Evolutionary conservation across 2,329 filamentous ascomycete species (phyloP).

Genomic region (Alternaria incomplexa): DNA sequence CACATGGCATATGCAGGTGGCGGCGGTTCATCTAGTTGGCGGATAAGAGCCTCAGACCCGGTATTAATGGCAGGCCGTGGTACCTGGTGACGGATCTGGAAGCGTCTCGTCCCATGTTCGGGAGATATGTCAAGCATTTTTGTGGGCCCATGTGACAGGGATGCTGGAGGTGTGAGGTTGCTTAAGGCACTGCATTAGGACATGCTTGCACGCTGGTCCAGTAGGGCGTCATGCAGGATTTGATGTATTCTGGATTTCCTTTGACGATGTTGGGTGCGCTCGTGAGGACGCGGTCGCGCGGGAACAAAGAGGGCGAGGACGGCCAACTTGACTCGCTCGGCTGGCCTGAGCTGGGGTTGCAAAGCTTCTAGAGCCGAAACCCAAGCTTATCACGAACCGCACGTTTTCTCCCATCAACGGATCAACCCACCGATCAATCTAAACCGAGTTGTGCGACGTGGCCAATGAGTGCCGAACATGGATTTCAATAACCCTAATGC

Average conservation of each 20-base stretch:
- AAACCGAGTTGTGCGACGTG: conserved; percentile 47
- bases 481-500: conserved; percentile 49
- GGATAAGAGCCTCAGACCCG: neutral
- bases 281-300: neutral
- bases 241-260: neutral
- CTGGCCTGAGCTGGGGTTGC: conserved; percentile 8
- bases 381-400: conserved; percentile 41
- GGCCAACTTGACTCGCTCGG: conserved; percentile 15
- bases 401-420: conserved; percentile 32
- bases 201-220: conserved; percentile 11
- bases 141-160: conserved; percentile 22
- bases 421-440: conserved; percentile 44
- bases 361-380: conserved; percentile 9
- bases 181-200: conserved; percentile 14
- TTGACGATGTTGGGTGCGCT: neutral
- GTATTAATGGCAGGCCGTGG: conserved; percentile 7
- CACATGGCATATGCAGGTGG: neutral
- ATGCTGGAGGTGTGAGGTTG: conserved; percentile 18
- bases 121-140: conserved; percentile 24
- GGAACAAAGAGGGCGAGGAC: neutral
- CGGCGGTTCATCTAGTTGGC: conserved; percentile 3
- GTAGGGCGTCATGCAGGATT: neutral
- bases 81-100: conserved; percentile 27
- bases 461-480: conserved; percentile 48
- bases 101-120: conserved; percentile 16